Conservation (phyloP, 2,329 filamentous ascomycete genomes). For the Calonectria henricotiae region DNA sequence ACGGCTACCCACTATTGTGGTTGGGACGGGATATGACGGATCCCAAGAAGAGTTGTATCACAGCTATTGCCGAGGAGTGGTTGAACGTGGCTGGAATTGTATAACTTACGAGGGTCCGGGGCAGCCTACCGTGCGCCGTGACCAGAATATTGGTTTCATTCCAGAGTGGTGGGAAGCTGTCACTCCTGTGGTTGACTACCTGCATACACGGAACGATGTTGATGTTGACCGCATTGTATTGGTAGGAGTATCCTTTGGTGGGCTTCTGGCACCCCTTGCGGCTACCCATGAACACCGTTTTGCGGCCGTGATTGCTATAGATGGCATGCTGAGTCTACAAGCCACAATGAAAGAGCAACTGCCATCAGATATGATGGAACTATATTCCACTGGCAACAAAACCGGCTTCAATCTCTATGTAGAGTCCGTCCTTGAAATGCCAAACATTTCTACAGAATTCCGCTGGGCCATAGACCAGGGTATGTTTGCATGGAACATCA, state of each 20-base stretch:
- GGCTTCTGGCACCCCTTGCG: slow-evolving; percentile 47
- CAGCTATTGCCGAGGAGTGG: slow-evolving; percentile 52
- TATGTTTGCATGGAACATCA: slow-evolving; percentile 36
- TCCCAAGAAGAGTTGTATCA: slow-evolving; percentile 63
- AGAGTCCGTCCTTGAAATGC: not conserved
- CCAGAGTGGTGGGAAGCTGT: slow-evolving; percentile 37
- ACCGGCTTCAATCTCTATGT: slow-evolving; percentile 30
- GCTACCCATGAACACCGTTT: slow-evolving; percentile 38
- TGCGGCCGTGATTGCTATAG: slow-evolving; percentile 34
- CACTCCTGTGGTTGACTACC: slow-evolving; percentile 34
- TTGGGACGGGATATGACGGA: slow-evolving; percentile 62
- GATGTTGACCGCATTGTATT: slow-evolving; percentile 30
- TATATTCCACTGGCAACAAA: slow-evolving; percentile 26
- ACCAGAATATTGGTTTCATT: slow-evolving; percentile 36
- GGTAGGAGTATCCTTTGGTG: slow-evolving; percentile 32
- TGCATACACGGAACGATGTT: slow-evolving; percentile 23
- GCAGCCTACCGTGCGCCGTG: slow-evolving; percentile 34
- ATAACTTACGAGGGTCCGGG: slow-evolving; percentile 37
- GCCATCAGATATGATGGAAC: slow-evolving; percentile 14
- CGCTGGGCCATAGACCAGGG: slow-evolving; percentile 37
- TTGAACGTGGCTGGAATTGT: slow-evolving; percentile 59
- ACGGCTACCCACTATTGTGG: slow-evolving; percentile 58
- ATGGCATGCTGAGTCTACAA: slow-evolving; percentile 35
- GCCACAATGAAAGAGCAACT: slow-evolving; percentile 11
- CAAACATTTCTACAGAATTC: slow-evolving; percentile 21